phyloP scores from a whole-genome alignment of 495 filamentous ascomycete genomes.

The Xylaria venustula region DNA sequence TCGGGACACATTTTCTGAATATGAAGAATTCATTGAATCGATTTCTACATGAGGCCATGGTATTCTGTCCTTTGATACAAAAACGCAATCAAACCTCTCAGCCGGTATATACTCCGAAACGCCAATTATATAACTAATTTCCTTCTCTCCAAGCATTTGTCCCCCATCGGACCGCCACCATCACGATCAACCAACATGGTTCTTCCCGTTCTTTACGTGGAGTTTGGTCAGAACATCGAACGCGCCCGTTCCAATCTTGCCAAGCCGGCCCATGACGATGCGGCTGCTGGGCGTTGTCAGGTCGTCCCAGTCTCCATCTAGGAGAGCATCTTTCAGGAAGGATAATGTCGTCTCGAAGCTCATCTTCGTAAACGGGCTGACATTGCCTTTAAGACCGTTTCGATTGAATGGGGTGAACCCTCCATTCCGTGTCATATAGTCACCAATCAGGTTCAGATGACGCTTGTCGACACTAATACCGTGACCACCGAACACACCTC shows the following conservation, averaged over 20 bases:
- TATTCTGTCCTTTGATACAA: no score
- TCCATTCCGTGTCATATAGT: conserved; percentile 91
- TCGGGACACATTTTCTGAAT: no score
- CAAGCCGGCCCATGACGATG: conserved; percentile 81
- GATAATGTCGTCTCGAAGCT: conserved; percentile 94
- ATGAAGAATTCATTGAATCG: no score
- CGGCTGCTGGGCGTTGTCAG: conserved; percentile 80
- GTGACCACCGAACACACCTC: conserved; percentile 84
- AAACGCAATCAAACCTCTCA: no score
- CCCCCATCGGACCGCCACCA: no score
- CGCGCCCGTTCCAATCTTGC: conserved; percentile 81
- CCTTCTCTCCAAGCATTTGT: neutral
- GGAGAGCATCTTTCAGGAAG: conserved; percentile 86
- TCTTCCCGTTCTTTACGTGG: conserved; percentile 39
- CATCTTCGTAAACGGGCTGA: conserved; percentile 94
- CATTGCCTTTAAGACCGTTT: conserved; percentile 76
- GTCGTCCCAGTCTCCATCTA: conserved; percentile 87
- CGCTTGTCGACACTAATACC: conserved; percentile 90
- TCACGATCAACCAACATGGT: conserved; percentile 7
- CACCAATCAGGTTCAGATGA: conserved; percentile 92
- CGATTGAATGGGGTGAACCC: conserved; percentile 88
- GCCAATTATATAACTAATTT: conserved; percentile 6
- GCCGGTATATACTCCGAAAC: no score
- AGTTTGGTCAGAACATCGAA: conserved; percentile 75
- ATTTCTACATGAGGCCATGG: no score